Percentiles rank a stretch among this genome's conserved stretches.
Conservation (phyloP, 2,329 filamentous ascomycete species). For the Pseudocercospora eumusae region DNA sequence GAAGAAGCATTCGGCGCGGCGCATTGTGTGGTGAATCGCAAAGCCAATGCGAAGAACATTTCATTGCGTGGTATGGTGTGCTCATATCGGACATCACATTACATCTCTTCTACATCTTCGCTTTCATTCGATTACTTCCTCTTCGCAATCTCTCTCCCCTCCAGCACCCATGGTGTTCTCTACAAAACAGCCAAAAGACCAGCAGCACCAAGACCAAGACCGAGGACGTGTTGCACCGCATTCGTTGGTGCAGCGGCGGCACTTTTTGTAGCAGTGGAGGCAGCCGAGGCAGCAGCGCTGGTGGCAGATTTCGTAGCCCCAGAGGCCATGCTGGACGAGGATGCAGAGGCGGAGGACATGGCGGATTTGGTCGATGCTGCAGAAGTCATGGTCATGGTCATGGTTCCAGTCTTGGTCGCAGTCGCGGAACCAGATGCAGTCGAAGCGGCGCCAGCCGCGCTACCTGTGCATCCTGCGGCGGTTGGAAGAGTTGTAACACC, state of each 20-base stretch:
- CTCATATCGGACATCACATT: neutral
- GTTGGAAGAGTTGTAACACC: conserved; percentile 44
- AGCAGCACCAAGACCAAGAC: conserved; percentile 20
- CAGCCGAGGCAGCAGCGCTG: neutral
- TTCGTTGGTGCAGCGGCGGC: conserved; percentile 19
- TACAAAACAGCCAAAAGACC: conserved; percentile 18
- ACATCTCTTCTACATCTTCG: neutral
- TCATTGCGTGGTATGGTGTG: neutral
- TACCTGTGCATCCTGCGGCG: conserved; percentile 41
- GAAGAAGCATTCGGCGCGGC: neutral
- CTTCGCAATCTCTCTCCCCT: neutral
- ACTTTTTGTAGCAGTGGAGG: neutral
- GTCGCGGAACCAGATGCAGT: conserved; percentile 11
- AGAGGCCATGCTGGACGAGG: neutral
- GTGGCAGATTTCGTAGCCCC: neutral
- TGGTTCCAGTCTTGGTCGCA: conserved; percentile 7
- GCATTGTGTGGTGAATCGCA: neutral
- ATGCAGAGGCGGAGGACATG: neutral
- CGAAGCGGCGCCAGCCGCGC: conserved; percentile 24
- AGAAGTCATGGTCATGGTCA: conserved; percentile 11
- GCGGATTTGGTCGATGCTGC: neutral
- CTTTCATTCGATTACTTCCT: neutral
- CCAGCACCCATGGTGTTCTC: neutral
- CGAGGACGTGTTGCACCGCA: conserved; percentile 19
- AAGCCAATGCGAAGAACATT: neutral